Percentiles rank a stretch among this genome's conserved stretches.
Conservation (phyloP, 2,329 filamentous ascomycete species). For the Juglanconis juglandina region DNA sequence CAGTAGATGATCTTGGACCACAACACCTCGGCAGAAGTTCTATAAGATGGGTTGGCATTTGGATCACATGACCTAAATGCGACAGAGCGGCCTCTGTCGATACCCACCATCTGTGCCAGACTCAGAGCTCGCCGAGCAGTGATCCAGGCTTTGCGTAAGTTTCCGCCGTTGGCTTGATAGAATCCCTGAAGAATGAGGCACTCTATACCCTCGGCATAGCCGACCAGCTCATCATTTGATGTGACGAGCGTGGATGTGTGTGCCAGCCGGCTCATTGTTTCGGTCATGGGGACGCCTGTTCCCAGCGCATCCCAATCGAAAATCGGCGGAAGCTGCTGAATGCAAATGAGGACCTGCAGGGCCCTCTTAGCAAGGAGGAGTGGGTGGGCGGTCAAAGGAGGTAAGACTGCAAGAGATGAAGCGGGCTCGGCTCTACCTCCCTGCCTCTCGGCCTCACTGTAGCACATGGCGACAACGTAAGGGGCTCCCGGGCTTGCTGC, state of each 20-base stretch:
- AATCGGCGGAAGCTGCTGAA: constrained; percentile 42
- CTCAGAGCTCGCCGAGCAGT: constrained; percentile 46
- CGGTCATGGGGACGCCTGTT: constrained; percentile 21
- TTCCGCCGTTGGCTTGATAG: constrained; percentile 51
- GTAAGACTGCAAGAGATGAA: constrained; percentile 26
- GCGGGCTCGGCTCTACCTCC: constrained; percentile 25
- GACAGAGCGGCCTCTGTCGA: constrained; percentile 34
- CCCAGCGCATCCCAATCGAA: constrained; percentile 28
- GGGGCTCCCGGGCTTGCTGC: constrained; percentile 24
- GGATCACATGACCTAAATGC: constrained; percentile 38
- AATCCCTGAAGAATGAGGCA: constrained; percentile 46
- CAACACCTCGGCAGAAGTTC: constrained; percentile 31
- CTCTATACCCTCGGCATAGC: constrained; percentile 51
- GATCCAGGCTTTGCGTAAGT: constrained; percentile 53
- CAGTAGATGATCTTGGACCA: constrained; percentile 49
- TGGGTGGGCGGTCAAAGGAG: constrained; percentile 40
- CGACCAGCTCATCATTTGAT: constrained; percentile 48
- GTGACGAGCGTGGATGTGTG: constrained; percentile 38
- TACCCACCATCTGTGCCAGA: constrained; percentile 49
- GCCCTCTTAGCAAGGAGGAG: constrained; percentile 45
- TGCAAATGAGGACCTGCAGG: constrained; percentile 41
- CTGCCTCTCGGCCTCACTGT: constrained; percentile 29
- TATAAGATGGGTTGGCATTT: constrained; percentile 26
- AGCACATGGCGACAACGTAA: constrained; percentile 30
- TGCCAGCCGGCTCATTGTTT: constrained; percentile 31